Percentiles rank a stretch among this genome's conserved stretches.
phyloP scores from a whole-genome alignment of 1,284 basidiomycete genomes.

The Melampsora americana region DNA sequence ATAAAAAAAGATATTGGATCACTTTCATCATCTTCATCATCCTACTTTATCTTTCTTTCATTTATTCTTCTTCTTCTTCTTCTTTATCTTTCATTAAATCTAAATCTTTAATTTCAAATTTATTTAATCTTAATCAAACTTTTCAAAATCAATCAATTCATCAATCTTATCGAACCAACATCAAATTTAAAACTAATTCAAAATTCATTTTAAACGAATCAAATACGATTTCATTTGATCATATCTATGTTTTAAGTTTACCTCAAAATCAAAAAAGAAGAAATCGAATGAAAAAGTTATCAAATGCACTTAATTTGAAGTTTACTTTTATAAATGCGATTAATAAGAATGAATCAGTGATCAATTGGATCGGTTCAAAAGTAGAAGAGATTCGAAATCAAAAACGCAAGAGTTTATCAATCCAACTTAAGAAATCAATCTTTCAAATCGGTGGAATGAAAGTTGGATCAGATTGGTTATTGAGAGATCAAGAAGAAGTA shows the following conservation, averaged over 20 bases:
- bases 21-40: no score
- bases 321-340: constrained; percentile 49
- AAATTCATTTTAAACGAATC: no score
- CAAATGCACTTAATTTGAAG: constrained; percentile 53
- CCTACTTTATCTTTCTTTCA: no score
- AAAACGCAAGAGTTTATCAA: constrained; percentile 45
- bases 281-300: constrained; percentile 62
- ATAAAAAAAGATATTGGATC: no score
- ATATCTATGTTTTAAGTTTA: constrained; percentile 64
- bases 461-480: constrained; percentile 44
- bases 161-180: no score
- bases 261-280: constrained; percentile 60
- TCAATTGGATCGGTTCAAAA: constrained; percentile 50
- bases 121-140: no score
- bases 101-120: no score
- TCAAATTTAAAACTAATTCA: no score
- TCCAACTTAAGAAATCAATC: neutral
- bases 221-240: constrained; percentile 6
- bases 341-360: constrained; percentile 45
- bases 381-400: constrained; percentile 46
- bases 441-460: constrained; percentile 44
- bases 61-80: no score
- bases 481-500: neutral
- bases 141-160: no score
- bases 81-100: no score